Base-by-base conservation (phyloP, 2,329 filamentous ascomycete genomes). In the Kalmusia sp. region DNA sequence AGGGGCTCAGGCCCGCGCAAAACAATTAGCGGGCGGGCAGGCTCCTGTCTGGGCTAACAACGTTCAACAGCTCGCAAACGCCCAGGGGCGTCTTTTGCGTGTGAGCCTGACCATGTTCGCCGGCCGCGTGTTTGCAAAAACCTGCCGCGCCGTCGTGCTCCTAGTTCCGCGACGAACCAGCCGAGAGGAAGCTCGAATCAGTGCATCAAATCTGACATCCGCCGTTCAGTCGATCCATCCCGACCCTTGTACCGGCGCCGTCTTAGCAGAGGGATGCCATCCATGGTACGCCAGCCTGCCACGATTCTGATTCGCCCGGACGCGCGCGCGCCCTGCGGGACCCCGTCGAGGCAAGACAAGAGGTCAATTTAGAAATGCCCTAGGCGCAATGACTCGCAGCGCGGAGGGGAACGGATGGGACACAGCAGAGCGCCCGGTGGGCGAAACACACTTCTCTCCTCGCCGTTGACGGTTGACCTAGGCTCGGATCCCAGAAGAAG, bases 381-480 rank as follows among this genome's bases (percentile, higher is more conserved):
- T 43, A 40, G 21, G 27, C 37, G 25, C 49, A 6, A 14, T 44
- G 25, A 27, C 25, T 31, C n/a, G 54, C 57, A 49, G 54, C 38
- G 52, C 67, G 66, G 68, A 69, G 57, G 40, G 58, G 55, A 55
- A 61, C 65, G 67, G 64, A 68, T 66, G n/a, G n/a, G n/a, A 56
- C 61, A 54, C 61, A 60, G 56, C 39, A 52, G 50, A 50, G 50
- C 46, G 49, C 34, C 52, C 59, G 55, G 55, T 62, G 53, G 47
- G 63, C 62, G 60, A 65, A 64, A 62, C 57, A 58, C 57, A 31
- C 38, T 15, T n/a, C 17, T 48, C 58, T 39, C 50, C 49, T 61
- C 49, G 55, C 54, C 51, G 53, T 54, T 55, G 51, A 52, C 50
- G 43, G 43, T 49, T 58, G 25, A 46, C 49, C 46, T 56, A 34